These are phyloP conservation scores for Sugiyamaella grinbergsii DNA, from an alignment of 1,139 yeast genomes.

Conservation along the genomic window DNA sequence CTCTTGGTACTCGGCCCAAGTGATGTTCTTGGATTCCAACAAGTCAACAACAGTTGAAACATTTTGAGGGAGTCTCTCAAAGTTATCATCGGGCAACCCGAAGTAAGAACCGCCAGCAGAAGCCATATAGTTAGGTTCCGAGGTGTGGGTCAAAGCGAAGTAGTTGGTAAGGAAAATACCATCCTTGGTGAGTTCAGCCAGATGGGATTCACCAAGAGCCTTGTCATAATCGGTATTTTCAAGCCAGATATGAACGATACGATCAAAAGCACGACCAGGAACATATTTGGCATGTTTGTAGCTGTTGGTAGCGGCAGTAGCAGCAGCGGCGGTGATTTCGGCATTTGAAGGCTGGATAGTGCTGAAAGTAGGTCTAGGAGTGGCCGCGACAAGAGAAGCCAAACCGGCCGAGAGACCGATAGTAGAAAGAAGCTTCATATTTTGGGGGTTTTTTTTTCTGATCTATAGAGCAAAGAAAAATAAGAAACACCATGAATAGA, in stretches of 20 bases:
- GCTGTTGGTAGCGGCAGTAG: conserved; percentile 45
- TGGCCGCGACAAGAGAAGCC: conserved; percentile 33
- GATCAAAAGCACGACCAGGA: conserved; percentile 48
- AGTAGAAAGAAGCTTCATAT: conserved; percentile 22
- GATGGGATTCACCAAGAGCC: conserved; percentile 48
- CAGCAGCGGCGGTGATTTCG: conserved; percentile 45
- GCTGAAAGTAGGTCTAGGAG: conserved; percentile 41
- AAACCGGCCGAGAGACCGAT: conserved; percentile 27
- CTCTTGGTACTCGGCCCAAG: conserved; percentile 56
- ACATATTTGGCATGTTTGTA: conserved; percentile 41
- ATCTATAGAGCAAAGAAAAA: neutral
- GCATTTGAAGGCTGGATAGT: conserved; percentile 44
- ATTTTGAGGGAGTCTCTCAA: conserved; percentile 47
- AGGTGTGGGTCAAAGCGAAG: conserved; percentile 54
- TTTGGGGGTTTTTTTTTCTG: neutral
- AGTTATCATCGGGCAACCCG: conserved; percentile 49
- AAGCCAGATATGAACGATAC: conserved; percentile 50
- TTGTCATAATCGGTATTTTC: conserved; percentile 55
- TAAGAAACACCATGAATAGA: neutral
- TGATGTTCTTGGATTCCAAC: conserved; percentile 47
- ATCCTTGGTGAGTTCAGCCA: conserved; percentile 46
- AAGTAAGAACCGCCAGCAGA: conserved; percentile 54
- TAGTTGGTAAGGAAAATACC: conserved; percentile 52
- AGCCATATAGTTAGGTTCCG: conserved; percentile 55
- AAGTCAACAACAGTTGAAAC: conserved; percentile 52